Base-by-base conservation (phyloP, 441 rosid species). In the Gossypium gossypioides region DNA sequence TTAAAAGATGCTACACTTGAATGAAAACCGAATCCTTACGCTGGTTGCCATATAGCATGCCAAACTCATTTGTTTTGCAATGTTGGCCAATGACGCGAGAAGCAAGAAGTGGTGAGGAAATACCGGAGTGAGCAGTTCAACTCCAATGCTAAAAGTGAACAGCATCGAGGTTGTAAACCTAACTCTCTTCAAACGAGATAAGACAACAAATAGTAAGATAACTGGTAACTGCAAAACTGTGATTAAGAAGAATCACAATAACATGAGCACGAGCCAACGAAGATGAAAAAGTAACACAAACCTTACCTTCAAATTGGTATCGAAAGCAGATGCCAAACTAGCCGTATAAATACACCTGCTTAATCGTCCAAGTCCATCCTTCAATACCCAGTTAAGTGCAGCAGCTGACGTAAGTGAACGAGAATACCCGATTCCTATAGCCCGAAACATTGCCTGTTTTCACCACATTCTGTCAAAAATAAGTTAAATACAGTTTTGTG, bases 291-390 rank as follows among this genome's bases (percentile, higher is more conserved):
- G 51, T 7, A 2, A 60, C 50, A 51, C 21, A 61, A 50, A 73
- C 44, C 72, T 22, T 73, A 89, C 98, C 98, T 93, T 93, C 77
- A 93, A 84, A 82, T 93, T 93, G 55, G 97, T 89, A 73, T 91
- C 98, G 75, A 93, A 93, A 40, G 97, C 91, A 61, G 96, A 88
- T 24, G 98, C 91, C 56, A 89, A 81, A 79, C 87, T 91, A 60
- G 98, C 97, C 42, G 98, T 93, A 75, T 93, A 93, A 72, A 93
- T 85, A 82, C 98, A 91, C 84, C 97, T 86, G 75, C 93, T 82
- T 50, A 93, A 76, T 74, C 97, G 74, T 75, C 98, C 98, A 67
- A 93, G 94, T 24, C 97, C 98, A 72, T 93, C 96, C 81, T 93
- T 93, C 72, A 93, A 79, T 65, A 91, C 89, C 98, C 97, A 93